Evolutionary conservation across 306 rosid species (phyloP).

Genomic region (Adenanthera pavonina): DNA sequence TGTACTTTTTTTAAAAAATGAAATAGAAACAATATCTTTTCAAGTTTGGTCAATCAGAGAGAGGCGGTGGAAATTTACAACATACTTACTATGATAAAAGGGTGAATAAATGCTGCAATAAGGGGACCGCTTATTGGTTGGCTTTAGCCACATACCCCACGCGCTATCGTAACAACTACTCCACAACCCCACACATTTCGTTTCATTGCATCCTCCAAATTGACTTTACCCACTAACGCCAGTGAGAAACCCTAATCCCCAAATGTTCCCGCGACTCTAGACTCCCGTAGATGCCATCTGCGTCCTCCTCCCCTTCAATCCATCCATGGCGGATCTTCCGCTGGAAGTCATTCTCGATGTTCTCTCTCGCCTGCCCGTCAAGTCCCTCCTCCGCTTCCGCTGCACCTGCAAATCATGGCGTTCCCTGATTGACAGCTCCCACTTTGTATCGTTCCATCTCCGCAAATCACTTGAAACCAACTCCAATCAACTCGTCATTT

Average conservation of each 20-base stretch:
- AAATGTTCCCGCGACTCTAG: no score
- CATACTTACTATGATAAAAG: no score
- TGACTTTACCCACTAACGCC: not conserved
- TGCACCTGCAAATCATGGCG: slow-evolving; percentile 51
- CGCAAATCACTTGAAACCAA: slow-evolving; percentile 21
- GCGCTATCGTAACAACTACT: no score
- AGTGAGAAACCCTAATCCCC: not conserved
- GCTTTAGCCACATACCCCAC: no score
- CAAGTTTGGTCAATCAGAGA: no score
- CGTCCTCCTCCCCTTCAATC: not conserved
- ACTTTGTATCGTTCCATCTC: slow-evolving; percentile 55
- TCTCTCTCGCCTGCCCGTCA: slow-evolving; percentile 48
- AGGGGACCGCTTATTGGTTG: no score
- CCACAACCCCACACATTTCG: no score
- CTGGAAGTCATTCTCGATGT: slow-evolving; percentile 58
- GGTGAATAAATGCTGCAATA: no score
- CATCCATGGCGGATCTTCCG: slow-evolving; percentile 57
- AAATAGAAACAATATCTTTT: no score
- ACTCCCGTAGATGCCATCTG: slow-evolving; percentile 8
- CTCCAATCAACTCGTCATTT: slow-evolving; percentile 44
- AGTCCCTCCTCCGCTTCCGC: slow-evolving; percentile 52
- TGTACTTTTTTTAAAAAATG: no score
- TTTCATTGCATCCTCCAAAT: not conserved
- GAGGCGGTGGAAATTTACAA: no score
- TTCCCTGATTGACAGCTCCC: slow-evolving; percentile 53